These are phyloP conservation scores for Penicillium verrucosum DNA, from an alignment of 2,329 filamentous ascomycete genomes.

Conservation along the genomic window DNA sequence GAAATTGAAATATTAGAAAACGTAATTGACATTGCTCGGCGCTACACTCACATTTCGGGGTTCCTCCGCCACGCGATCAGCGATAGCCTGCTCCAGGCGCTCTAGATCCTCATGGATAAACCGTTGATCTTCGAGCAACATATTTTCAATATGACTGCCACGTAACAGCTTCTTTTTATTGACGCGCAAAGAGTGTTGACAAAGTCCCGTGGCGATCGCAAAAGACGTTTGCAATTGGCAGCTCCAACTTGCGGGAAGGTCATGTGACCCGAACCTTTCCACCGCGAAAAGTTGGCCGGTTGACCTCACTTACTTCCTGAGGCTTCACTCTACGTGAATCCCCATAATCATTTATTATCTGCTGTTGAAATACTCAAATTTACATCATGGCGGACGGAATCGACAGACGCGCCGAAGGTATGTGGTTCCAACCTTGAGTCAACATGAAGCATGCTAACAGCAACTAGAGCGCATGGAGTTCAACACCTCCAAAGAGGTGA, in stretches of 20 bases:
- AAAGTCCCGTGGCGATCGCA: not conserved
- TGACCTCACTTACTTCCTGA: conserved; percentile 2
- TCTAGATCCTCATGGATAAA: conserved; percentile 95
- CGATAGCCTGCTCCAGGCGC: conserved; percentile 88
- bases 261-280: conserved; percentile 20
- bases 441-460: conserved; percentile 24
- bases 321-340: conserved; percentile 9
- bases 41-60: conserved; percentile 70
- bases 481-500: conserved; percentile 95
- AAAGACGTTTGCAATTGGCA: conserved; percentile 13
- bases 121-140: conserved; percentile 91
- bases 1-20: conserved; percentile 19
- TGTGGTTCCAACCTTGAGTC: conserved; percentile 10
- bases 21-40: conserved; percentile 1
- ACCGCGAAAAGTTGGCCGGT: conserved; percentile 24
- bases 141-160: conserved; percentile 29
- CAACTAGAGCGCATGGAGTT: conserved; percentile 86
- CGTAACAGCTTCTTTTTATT: not conserved
- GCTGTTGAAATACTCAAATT: conserved; percentile 7
- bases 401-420: conserved; percentile 80
- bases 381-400: conserved; percentile 83
- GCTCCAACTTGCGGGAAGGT: conserved; percentile 20
- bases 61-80: conserved; percentile 83
- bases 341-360: conserved; percentile 8
- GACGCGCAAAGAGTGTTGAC: conserved; percentile 6